These are phyloP conservation scores for Hypoxylon sp. DNA, from an alignment of 2,329 filamentous ascomycete genomes.

Conservation along the genomic window DNA sequence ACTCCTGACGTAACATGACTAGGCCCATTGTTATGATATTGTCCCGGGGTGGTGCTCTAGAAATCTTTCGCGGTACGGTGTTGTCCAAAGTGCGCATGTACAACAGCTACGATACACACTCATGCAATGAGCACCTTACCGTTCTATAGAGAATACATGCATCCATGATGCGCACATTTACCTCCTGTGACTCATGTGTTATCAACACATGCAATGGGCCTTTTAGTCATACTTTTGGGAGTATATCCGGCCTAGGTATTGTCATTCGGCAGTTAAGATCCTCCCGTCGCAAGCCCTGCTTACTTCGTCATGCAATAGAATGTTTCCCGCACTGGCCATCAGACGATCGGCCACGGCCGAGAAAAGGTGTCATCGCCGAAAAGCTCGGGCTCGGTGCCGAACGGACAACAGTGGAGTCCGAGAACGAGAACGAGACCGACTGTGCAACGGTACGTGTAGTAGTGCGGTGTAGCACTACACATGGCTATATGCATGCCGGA, in stretches of 20 bases:
- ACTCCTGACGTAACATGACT: not conserved
- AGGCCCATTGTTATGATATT: not conserved
- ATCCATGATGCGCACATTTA: not conserved
- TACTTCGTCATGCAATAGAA: not conserved
- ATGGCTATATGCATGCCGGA: not conserved
- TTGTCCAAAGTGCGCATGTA: not conserved
- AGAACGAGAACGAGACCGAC: constrained; percentile 13
- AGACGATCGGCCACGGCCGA: not conserved
- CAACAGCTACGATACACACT: not conserved
- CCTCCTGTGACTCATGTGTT: not conserved
- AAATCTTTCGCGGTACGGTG: not conserved
- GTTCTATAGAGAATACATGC: not conserved
- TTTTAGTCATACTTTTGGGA: not conserved
- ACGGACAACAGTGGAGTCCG: not conserved
- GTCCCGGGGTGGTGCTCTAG: not conserved
- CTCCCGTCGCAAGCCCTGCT: not conserved
- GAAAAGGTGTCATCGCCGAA: not conserved
- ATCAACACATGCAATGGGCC: not conserved
- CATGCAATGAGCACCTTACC: not conserved
- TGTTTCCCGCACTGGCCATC: not conserved
- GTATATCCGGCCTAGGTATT: not conserved
- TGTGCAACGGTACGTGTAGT: not conserved
- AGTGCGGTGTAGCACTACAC: not conserved
- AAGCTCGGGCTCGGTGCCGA: constrained; percentile 1
- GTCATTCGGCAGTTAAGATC: not conserved